These are phyloP conservation scores for Saccharomycopsis hybrid DNA, from an alignment of 1,139 yeast genomes.

Conservation along the genomic window DNA sequence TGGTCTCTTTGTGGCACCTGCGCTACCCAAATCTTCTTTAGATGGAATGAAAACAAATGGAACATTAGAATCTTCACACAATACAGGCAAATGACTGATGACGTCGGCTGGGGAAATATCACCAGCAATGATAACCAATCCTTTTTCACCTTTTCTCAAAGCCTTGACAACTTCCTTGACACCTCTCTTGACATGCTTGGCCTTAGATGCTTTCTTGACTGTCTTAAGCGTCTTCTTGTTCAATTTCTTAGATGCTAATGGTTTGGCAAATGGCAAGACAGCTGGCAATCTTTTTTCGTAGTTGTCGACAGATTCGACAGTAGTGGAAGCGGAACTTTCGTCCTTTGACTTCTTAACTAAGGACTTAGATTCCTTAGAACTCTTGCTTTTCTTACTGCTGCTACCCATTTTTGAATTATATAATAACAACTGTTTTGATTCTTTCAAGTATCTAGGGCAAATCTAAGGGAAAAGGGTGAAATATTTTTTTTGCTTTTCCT, in stretches of 20 bases:
- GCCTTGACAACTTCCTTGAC: slow-evolving; percentile 99
- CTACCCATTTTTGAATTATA: slow-evolving; percentile 21
- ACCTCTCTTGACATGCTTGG: slow-evolving; percentile 97
- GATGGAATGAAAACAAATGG: slow-evolving; percentile 93
- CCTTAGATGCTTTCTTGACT: slow-evolving; percentile 94
- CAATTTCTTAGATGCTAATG: slow-evolving; percentile 91
- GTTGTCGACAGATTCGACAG: slow-evolving; percentile 12
- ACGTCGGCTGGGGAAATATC: slow-evolving; percentile 98
- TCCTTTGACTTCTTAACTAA: slow-evolving; percentile 11
- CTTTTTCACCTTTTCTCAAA: slow-evolving; percentile 95
- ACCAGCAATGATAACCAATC: slow-evolving; percentile 93
- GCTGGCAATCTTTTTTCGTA: slow-evolving; percentile 91
- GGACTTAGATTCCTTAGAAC: slow-evolving; percentile 17
- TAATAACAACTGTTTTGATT: no score
- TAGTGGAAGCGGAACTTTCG: background rate
- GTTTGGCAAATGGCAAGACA: slow-evolving; percentile 85
- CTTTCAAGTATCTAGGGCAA: no score
- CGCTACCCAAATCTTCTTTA: slow-evolving; percentile 95
- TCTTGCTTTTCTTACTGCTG: slow-evolving; percentile 16
- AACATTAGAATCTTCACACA: slow-evolving; percentile 89
- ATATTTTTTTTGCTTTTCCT: no score
- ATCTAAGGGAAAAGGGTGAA: no score
- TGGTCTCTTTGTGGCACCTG: slow-evolving; percentile 98
- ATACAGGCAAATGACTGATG: slow-evolving; percentile 92
- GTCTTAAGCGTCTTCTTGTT: slow-evolving; percentile 94